Base-by-base conservation (phyloP, 441 rosid genomes). In the Populus tomentosa region DNA sequence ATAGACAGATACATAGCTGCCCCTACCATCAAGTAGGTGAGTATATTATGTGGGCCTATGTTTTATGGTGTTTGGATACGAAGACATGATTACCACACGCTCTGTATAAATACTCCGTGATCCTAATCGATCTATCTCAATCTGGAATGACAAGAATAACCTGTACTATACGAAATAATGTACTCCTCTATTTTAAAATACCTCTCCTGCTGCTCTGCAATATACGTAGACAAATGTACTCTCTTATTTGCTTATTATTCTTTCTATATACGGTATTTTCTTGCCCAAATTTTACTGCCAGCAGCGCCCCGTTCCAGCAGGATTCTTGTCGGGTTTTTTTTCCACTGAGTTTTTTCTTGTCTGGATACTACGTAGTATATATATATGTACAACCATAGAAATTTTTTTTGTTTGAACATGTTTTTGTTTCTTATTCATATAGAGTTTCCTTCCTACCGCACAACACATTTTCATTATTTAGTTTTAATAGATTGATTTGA, bases 161-260 rank as follows among this genome's bases (percentile, higher is more conserved):
- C 5, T 61, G 28, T 61, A 23, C 65, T 21, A 21, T 61, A 21
- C 28, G 14, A 61, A 8, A 61, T 21, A 61, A 21, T 10, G 4
- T 4, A 9, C 26, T 23, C 24, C 10, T 59, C 20, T 4, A 13
- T 61, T 61, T 21, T 21, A 9, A 61, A 61, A 61, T 21, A 61
- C 65, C 6, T 3, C 56, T 13, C 16, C 56, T 9, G 10, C 28
- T 21, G 26, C 28, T 4, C 26, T 61, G 2, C 42, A 33, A 33
- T 30, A 33, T 35, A 10, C 23, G 24, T 18, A 33, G 23, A 13
- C 77, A 69, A 76, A 73, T 80, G 72, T 73, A 75, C 23, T 23
- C 82, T 76, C 84, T 78, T 72, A 61, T 81, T 70, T 36, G 28
- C 35, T 73, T 28, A 76, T 78, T 83, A 76, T 78, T 59, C 32